phyloP scores from a whole-genome alignment of 2,329 filamentous ascomycete genomes.

The Colletotrichum sidae region DNA sequence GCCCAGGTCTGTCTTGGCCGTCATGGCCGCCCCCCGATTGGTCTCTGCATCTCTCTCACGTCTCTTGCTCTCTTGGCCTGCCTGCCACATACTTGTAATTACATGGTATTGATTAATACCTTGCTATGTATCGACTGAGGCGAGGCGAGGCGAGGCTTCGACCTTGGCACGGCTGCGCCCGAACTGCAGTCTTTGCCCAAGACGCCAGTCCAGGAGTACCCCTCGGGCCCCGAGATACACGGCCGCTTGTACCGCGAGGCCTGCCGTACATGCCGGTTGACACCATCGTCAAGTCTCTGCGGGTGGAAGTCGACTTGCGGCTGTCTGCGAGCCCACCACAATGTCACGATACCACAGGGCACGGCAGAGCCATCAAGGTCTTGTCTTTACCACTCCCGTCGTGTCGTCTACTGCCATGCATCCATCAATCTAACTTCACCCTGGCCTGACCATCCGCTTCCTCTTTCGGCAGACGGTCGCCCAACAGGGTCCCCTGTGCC shows the following conservation, averaged over 20 bases:
- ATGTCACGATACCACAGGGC: too few relatives aligned
- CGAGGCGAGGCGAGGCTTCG: too few relatives aligned
- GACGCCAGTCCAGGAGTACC: constrained; percentile 23
- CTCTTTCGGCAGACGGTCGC: constrained; percentile 30
- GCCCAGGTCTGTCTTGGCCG: constrained; percentile 16
- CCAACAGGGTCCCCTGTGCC: constrained; percentile 29
- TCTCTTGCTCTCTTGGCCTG: constrained; percentile 7
- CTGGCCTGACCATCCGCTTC: constrained; percentile 18
- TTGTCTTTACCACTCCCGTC: too few relatives aligned
- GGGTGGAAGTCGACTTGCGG: not conserved
- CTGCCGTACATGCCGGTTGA: constrained; percentile 26
- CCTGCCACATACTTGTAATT: not conserved
- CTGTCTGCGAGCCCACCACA: constrained; percentile 13
- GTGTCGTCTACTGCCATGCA: too few relatives aligned
- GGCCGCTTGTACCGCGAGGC: constrained; percentile 29
- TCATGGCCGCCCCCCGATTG: constrained; percentile 31
- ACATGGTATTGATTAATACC: not conserved
- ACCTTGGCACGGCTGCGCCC: constrained; percentile 30
- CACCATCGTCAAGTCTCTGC: constrained; percentile 14
- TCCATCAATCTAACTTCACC: not conserved
- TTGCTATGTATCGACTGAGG: too few relatives aligned
- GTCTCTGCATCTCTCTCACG: constrained; percentile 9
- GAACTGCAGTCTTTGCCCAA: constrained; percentile 22
- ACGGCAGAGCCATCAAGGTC: too few relatives aligned
- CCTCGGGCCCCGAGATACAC: constrained; percentile 24